Base-by-base conservation (phyloP, 2,329 filamentous ascomycete genomes). In the Fusarium circinatum region DNA sequence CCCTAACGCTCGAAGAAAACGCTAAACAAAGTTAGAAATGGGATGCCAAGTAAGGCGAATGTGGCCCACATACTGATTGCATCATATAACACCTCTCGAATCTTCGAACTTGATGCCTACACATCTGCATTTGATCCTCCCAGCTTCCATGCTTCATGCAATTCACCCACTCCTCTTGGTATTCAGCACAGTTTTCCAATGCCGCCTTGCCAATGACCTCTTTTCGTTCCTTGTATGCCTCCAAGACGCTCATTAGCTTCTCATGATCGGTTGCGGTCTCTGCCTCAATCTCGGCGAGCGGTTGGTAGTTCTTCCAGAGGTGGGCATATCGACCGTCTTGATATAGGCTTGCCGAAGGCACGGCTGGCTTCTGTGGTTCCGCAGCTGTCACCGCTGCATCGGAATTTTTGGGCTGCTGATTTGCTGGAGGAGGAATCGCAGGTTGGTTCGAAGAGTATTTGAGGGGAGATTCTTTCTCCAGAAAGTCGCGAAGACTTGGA, bases 21-120 rank as follows among this genome's bases (percentile, higher is more conserved):
- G 93, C 89, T 95, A 71, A 17, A 28, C 11, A 22, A n/a, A 18
- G 64, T 78, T 64, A 78, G 67, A n/a, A 38, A 34, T 10, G 17
- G 13, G 13, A 52, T 26, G 18, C 15, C 11, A 20, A 36, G 32
- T 26, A 13, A 18, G 48, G 51, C 3, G 3, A 13, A 18, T 39
- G 18, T 2, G 18, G 32, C 26, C 20, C 49, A 57, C 73, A 73
- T 83, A 95, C 93, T 79, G 90, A 91, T 84, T 99, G 96, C 85
- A 95, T 95, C 61, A 88, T 92, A 81, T 96, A 98, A 85, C 96
- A 99, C 75, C 93, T 88, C 80, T 96, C 93, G 79, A 98, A 95
- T 70, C 87, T 89, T 76, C 86, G 88, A 78, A 94, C 93, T 85
- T 98, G 91, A 62, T 90, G 87, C 45, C 91, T 87, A 81, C 96